Base-by-base conservation (phyloP, 345 rosid species). In the Mercurialis annua region DNA sequence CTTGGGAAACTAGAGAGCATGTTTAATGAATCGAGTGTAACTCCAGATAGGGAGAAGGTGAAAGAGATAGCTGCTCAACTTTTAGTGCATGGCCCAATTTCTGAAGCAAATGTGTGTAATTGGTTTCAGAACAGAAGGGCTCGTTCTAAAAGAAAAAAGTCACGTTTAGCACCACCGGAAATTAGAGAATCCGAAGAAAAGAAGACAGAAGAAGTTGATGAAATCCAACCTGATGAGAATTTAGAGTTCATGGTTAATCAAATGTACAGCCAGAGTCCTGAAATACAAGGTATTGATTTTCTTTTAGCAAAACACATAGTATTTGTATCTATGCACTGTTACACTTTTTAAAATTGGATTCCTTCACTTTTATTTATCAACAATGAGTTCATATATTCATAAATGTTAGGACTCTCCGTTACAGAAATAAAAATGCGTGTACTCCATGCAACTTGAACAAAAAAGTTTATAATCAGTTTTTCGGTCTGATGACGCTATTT, bases 121-220 rank as follows among this genome's bases (percentile, higher is more conserved):
- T 90, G 92, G 97, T 90, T 88, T 65, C 92, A 86, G 64, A 90
- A 90, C 64, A 72, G 97, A 23, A 75, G 90, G 36, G 97, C 92
- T 68, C 85, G 95, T 44, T 76, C 85, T 0, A 90, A 90, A 58
- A 78, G 87, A 50, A 88, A 86, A 74, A 81, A 80, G 46, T 56
- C 64, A 29, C 72, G 68, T 58, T 21, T 42, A 26, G 26, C 15
- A 18, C 42, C 42, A 4, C 48, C 77, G 11, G 53, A 26, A 64
- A 58, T 30, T 52, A 60, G 50, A 23, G 74, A 76, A 56, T 26
- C 48, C 14, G 74, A 60, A 21, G 86, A 80, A 20, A 75, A 69
- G 67, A 80, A 57, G 74, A 79, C 64, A n/a, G n/a, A n/a, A 20
- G 79, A 71, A 60, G 75, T 56, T 48, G 81, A 67, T 69, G 78